Evolutionary conservation across 805 yeast genomes (phyloP), one percentile per base, ranked within the genome.

Genomic region (Pichia insulana): DNA sequence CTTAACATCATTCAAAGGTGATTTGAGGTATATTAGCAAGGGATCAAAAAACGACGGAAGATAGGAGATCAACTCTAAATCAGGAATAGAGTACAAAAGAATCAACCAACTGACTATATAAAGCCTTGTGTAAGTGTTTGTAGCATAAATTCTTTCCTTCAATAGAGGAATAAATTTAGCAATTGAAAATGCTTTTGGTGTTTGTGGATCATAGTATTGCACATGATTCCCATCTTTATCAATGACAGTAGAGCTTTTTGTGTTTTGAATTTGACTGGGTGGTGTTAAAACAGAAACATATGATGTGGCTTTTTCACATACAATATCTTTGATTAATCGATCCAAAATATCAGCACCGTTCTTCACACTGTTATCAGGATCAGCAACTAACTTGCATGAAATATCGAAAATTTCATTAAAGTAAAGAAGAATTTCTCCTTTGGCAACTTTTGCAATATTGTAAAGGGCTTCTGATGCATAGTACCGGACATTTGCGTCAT

Each of bases 401-500:
- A 89, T 92, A 58, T 92, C 97, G 58, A 92, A 92, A 2, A 88
- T 82, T 63, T 92, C 97, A 62, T 90, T 92, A 69, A 92, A 92
- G 59, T 86, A 89, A 11, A 83, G 68, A 47, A 92, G 67, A 18
- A 92, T 85, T 62, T 92, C 97, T 25, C 97, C 97, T 51, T 95
- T 79, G 3, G 97, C 95, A 17, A 92, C 94, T 57, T 92, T 92
- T 37, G 97, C 95, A 36, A 92, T 89, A 62, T 92, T 92, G 63
- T 92, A 92, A 47, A 92, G 69, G 37, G 95, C 83, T 57, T 92
- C 98, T 65, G 97, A 92, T 0, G 98, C 97, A 60, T 88, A 92
- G 56, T 92, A 92, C 42, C 98, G 71, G 8, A 92, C 98, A 51
- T 95, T 76, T n/a, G 96, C 90, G 59, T 92, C 96, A 46, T 92